Evolutionary conservation across 1,284 basidiomycete species (phyloP).

Genomic region (Ganoderma sinense): DNA sequence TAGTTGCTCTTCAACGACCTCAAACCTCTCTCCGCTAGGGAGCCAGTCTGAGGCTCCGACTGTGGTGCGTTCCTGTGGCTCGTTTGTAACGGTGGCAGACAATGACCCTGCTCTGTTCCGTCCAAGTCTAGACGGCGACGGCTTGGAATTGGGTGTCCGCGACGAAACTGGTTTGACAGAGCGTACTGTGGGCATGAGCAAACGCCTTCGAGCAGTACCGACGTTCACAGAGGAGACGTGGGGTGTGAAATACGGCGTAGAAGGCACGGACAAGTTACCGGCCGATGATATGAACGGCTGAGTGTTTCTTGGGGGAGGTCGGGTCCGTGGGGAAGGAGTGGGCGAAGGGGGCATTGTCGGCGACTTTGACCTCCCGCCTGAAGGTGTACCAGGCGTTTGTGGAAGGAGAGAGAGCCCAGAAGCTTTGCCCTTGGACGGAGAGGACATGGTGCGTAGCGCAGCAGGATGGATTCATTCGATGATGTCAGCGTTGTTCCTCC

Average conservation of each 20-base stretch:
- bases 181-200: conserved; percentile 42
- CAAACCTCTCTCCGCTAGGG: conserved; percentile 48
- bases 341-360: conserved; percentile 24
- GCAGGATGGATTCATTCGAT: background rate
- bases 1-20: conserved; percentile 53
- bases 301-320: conserved; percentile 16
- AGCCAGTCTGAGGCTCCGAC: conserved; percentile 44
- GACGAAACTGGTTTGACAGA: conserved; percentile 24
- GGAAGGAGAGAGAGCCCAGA: conserved; percentile 14
- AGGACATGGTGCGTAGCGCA: conserved; percentile 18
- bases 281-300: conserved; percentile 19
- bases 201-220: conserved; percentile 13
- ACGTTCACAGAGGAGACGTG: conserved; percentile 29
- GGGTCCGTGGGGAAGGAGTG: conserved; percentile 21
- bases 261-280: conserved; percentile 20
- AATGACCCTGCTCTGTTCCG: conserved; percentile 39
- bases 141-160: conserved; percentile 25
- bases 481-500: conserved; percentile 2
- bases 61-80: conserved; percentile 26
- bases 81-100: conserved; percentile 30
- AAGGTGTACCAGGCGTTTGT: conserved; percentile 19
- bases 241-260: conserved; percentile 30
- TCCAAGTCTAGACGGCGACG: conserved; percentile 33
- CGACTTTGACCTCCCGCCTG: conserved; percentile 21
- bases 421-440: conserved; percentile 20